Base-by-base conservation (phyloP, 805 yeast species). In the Saturnispora sekii region DNA sequence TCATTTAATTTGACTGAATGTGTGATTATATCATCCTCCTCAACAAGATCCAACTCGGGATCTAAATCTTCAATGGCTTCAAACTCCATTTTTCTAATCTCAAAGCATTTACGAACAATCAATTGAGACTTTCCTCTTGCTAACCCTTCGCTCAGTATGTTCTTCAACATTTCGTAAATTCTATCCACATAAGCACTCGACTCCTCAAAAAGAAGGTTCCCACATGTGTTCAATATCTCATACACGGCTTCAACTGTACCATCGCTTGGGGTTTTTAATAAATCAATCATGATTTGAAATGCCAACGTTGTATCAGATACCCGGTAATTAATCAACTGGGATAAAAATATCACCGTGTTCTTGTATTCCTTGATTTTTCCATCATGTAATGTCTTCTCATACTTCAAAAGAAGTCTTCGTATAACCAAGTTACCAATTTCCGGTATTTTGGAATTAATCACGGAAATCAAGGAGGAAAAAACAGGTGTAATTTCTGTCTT, bases 381-480 rank as follows among this genome's bases (percentile, higher is more conserved):
- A 17, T 66, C 56, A 51, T 67, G 65, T 59, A 67, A 80, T 0
- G 72, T 71, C 49, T 70, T 68, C 38, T 79, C 70, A 61, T 85
- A 84, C 46, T 71, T 78, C 3, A 78, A 53, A 1, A 82, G 64
- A 26, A 81, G 60, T 48, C 93, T 66, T 8, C 69, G 55, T 0
- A 71, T 58, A 30, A 84, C 50, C 4, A 81, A 58, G 45, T 72
- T 72, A 2, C 95, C 95, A 14, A 85, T 62, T 32, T 73, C 73
- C 0, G 94, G 93, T 3, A 84, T 58, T 51, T 81, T 76, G 5
- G 83, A 72, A 59, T 84, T 82, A 10, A 87, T 42, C 1, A 81
- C 69, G 2, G 81, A 69, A 0, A 74, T 69, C 32, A 87, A 53
- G 1, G 83, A 64, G 0, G 88, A 77, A 52, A 73, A 79, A 1